These are phyloP conservation scores for Vachellia collinsii DNA, from an alignment of 306 rosid species.

Conservation along the genomic window DNA sequence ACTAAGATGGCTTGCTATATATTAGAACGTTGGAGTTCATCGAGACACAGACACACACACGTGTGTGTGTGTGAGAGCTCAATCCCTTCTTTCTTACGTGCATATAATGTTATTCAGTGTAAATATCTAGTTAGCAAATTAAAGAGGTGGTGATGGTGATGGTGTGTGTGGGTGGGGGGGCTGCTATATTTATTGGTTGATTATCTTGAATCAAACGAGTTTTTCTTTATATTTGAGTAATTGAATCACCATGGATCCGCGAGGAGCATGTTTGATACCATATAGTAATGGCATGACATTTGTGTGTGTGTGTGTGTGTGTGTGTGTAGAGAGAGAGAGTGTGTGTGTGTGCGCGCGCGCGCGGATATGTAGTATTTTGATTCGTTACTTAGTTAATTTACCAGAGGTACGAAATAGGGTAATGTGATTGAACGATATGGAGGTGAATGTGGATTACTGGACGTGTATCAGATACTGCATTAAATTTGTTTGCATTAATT, in stretches of 20 bases:
- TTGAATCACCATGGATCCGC: not conserved
- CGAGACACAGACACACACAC: not conserved
- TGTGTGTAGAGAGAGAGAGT: not conserved
- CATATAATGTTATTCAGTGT: not conserved
- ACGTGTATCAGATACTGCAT: not conserved
- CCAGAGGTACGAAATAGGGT: not conserved
- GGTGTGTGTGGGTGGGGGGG: not conserved
- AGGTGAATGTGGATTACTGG: too few relatives aligned
- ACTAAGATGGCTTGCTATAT: not conserved
- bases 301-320: too few relatives aligned
- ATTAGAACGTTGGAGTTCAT: not conserved
- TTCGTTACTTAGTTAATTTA: constrained; percentile 10
- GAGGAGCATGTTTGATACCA: not conserved
- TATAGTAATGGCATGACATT: not conserved
- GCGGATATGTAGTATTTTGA: not conserved
- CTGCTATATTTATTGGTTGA: not conserved
- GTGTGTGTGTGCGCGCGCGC: too few relatives aligned
- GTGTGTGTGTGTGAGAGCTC: too few relatives aligned
- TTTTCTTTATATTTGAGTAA: not conserved
- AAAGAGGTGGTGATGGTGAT: not conserved
- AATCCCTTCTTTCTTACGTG: not conserved
- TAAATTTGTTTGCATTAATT: not conserved
- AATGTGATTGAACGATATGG: constrained; percentile 6
- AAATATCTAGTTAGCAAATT: not conserved
- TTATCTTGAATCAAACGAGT: not conserved